phyloP scores from a whole-genome alignment of 306 rosid species.

The Malus domestica region ASM211411v1 NC_041790.1:10340001-10340500 shows the following conservation, averaged over 20 bases:
- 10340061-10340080: constrained; percentile 51
- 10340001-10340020: constrained; percentile 94
- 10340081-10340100: neutral
- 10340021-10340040: constrained; percentile 85
- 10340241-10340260: neutral
- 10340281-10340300: neutral
- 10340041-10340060: constrained; percentile 98
- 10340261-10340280: neutral
- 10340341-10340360: constrained; percentile 94
- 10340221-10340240: too few relatives aligned
- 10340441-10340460: constrained; percentile 60
- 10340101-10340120: neutral
- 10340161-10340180: neutral
- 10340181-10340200: neutral
- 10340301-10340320: neutral
- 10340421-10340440: constrained; percentile 76
- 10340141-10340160: neutral
- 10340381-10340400: constrained; percentile 87
- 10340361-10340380: constrained; percentile 94
- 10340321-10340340: constrained; percentile 97
- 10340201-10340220: too few relatives aligned
- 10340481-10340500: constrained; percentile 27
- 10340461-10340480: constrained; percentile 28
- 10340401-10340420: constrained; percentile 72
- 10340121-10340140: neutral